Percentiles rank a stretch among this genome's conserved stretches.
Evolutionary conservation across 2,329 filamentous ascomycete species (phyloP).

Genomic region (Paraphaeosphaeria sporulosa): DNA sequence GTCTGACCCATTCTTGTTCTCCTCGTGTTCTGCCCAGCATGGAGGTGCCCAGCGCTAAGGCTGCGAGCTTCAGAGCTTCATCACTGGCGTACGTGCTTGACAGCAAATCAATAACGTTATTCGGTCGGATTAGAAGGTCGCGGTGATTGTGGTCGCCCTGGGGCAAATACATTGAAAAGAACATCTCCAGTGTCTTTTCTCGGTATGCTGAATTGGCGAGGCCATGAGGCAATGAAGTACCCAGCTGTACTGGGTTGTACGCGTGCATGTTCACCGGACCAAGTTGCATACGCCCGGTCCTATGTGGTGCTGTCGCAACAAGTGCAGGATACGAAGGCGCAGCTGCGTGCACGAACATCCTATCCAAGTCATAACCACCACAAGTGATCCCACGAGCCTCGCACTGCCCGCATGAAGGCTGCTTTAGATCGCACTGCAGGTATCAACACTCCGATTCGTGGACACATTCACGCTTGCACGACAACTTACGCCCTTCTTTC

Average conservation of each 20-base stretch:
- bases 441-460: not conserved
- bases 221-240: constrained; percentile 19
- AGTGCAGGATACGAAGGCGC: constrained; percentile 6
- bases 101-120: constrained; percentile 25
- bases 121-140: constrained; percentile 13
- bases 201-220: constrained; percentile 33
- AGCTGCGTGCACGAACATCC: constrained; percentile 62
- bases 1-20: constrained; percentile 24
- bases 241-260: not conserved
- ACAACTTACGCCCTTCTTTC: constrained; percentile 1
- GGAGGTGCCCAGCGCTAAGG: no score
- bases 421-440: constrained; percentile 66
- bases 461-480: not conserved
- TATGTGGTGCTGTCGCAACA: not conserved
- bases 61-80: constrained; percentile 32
- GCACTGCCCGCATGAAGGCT: constrained; percentile 68
- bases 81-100: constrained; percentile 30
- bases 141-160: constrained; percentile 13
- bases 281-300: not conserved
- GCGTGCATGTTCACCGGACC: not conserved
- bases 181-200: constrained; percentile 31
- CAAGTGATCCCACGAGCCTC: constrained; percentile 64
- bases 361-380: constrained; percentile 69
- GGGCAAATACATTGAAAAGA: constrained; percentile 32
- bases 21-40: no score